A percentile compares a stretch with the other conserved stretches of the same genome.
phyloP scores from a whole-genome alignment of 148 eudicot genomes.

The Rhododendron williamsianum region DNA sequence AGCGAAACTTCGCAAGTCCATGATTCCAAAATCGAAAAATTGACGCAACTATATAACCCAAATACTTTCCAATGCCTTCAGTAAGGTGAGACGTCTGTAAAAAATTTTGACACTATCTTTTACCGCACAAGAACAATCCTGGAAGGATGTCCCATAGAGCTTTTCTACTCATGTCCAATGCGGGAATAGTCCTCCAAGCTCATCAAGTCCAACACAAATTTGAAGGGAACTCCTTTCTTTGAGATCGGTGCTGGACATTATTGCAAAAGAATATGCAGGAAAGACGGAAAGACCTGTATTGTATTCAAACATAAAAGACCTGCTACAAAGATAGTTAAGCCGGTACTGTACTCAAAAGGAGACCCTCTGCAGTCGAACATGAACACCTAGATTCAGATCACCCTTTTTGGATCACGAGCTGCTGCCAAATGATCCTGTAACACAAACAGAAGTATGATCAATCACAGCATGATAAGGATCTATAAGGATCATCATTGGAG shows the following conservation, averaged over 20 bases:
- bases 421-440: conserved; percentile 68
- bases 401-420: conserved; percentile 59
- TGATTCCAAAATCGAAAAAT: conserved; percentile 14
- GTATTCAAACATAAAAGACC: background rate
- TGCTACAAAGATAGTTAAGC: background rate
- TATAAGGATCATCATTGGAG: background rate
- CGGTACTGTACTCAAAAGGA: too few species aligned
- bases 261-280: conserved; percentile 13
- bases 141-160: background rate
- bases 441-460: background rate
- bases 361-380: background rate
- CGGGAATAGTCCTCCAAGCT: background rate
- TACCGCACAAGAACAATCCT: background rate
- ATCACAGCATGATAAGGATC: background rate
- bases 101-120: background rate
- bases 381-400: conserved; percentile 20
- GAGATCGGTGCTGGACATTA: conserved; percentile 8
- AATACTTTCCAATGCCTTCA: background rate
- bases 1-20: background rate
- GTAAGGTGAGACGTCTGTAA: background rate
- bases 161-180: background rate
- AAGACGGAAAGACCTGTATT: background rate
- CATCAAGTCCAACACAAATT: background rate
- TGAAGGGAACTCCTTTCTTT: background rate
- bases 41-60: conserved; percentile 6